Evolutionary conservation across 768 basidiomycete genomes (phyloP).

Genomic region (Rhizopogon vesiculosus): DNA sequence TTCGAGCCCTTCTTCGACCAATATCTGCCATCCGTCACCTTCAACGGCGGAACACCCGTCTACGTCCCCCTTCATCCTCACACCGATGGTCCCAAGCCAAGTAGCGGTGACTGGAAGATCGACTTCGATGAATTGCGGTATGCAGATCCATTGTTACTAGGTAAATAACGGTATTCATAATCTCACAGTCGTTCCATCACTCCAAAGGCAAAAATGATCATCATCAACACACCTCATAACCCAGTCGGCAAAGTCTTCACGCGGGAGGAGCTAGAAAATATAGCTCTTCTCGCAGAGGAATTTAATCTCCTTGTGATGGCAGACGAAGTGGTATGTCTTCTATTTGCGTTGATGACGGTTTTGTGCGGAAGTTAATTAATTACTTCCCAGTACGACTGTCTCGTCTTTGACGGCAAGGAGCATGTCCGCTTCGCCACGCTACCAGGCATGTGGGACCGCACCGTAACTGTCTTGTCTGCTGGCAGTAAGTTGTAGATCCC

Average conservation of each 20-base stretch:
- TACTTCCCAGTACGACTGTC: conserved; percentile 76
- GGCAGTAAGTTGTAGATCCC: conserved; percentile 58
- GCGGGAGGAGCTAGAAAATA: conserved; percentile 71
- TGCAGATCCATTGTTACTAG: conserved; percentile 7
- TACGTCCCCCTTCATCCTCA: conserved; percentile 96
- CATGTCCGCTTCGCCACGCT: conserved; percentile 90
- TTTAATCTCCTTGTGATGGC: conserved; percentile 90
- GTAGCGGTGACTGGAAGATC: conserved; percentile 81
- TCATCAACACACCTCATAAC: conserved; percentile 96
- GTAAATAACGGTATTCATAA: not conserved
- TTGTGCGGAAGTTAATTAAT: not conserved
- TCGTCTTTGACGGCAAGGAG: conserved; percentile 83
- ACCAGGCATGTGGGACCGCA: conserved; percentile 99
- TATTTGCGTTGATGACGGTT: not conserved
- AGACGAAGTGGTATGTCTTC: conserved; percentile 83
- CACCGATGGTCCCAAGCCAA: conserved; percentile 39
- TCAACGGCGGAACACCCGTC: conserved; percentile 90
- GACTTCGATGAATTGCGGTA: conserved; percentile 87
- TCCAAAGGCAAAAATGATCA: conserved; percentile 88
- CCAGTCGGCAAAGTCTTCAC: conserved; percentile 98
- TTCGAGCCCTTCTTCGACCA: conserved; percentile 99
- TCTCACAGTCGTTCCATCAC: conserved; percentile 71
- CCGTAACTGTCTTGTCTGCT: conserved; percentile 93
- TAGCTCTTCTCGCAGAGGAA: conserved; percentile 86
- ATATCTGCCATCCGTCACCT: conserved; percentile 87